These are phyloP conservation scores for Rhododendron vialii DNA, from an alignment of 148 eudicot genomes.

Conservation along the genomic window DNA sequence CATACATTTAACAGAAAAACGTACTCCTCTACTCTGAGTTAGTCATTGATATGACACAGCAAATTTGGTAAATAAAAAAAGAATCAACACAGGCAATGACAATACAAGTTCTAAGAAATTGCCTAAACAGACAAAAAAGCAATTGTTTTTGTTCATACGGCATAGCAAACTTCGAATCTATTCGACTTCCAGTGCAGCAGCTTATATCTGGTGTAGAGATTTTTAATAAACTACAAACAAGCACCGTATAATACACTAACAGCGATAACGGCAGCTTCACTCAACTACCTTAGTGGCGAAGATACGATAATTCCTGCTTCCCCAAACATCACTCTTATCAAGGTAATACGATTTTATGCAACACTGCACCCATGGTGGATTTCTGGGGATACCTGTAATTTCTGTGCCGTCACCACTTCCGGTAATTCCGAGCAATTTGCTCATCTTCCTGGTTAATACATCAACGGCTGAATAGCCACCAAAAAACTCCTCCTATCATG, in stretches of 20 bases:
- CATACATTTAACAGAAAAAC: background rate
- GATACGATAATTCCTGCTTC: conserved; percentile 56
- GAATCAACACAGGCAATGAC: background rate
- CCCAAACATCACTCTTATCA: conserved; percentile 45
- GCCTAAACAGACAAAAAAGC: background rate
- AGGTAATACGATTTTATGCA: conserved; percentile 75
- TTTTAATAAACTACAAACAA: background rate
- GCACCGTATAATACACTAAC: background rate
- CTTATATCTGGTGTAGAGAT: background rate
- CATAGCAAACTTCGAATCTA: background rate
- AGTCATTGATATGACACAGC: background rate
- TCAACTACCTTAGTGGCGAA: conserved; percentile 47
- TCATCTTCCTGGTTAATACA: conserved; percentile 41
- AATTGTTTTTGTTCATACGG: background rate
- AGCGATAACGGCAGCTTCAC: conserved; percentile 4
- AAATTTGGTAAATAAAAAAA: background rate
- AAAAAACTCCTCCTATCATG: conserved; percentile 54
- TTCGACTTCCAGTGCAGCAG: background rate
- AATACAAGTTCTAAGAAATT: background rate
- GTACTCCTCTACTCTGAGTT: background rate
- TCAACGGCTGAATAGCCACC: conserved; percentile 36
- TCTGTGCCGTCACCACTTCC: conserved; percentile 17
- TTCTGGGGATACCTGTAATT: conserved; percentile 35
- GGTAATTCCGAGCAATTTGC: conserved; percentile 54
- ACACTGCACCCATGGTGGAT: conserved; percentile 82